Base-by-base conservation (phyloP, 2,329 filamentous ascomycete species). In the Cylindrodendrum hubeiense region DNA sequence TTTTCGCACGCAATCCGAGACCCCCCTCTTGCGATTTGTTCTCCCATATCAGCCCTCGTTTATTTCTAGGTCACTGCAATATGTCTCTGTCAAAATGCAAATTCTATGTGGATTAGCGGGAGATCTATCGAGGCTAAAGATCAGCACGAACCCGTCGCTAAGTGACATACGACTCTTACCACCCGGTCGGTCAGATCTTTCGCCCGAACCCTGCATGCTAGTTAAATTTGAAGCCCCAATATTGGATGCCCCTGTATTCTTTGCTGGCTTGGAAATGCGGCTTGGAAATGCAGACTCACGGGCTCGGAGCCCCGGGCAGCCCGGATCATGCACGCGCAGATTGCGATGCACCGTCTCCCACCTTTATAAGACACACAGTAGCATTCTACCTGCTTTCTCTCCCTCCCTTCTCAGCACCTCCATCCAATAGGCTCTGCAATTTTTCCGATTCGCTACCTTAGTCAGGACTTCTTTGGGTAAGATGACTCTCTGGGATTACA, bases 401-500 rank as follows among this genome's bases (percentile, higher is more conserved):
- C 9, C 19, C 7, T 7, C 10, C 19, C n/a, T 10, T 21, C 39
- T 21, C 39, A 21, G 15, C 34, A 17, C 34, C 39, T 21, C 39
- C n/a, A 43, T 10, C 34, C 34, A 17, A 39, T 17, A 39, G n/a
- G 15, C 34, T 6, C 13, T n/a, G 7, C 17, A 9, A 5, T 39
- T 17, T 3, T 5, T 6, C 7, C 3, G 15, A 17, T 15, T 39
- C 13, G 13, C 17, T n/a, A 1, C n/a, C 5, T 5, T 34, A 15
- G 30, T 22, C 15, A 22, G 19, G 9, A 10, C 9, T 26, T 39
- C 34, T 30, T 10, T 19, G 8, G 21, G 15, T 15, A 50, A 28
- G 12, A 58, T 58, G 55, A 50, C 26, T 8, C 61, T 62, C 39
- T 74, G 71, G 70, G 79, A 82, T 50, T 78, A 76, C 60, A 79